Percentiles rank a stretch among this genome's conserved stretches.
Conservation (phyloP, 208 protist species). For the Wallacemonas sp. region DNA sequence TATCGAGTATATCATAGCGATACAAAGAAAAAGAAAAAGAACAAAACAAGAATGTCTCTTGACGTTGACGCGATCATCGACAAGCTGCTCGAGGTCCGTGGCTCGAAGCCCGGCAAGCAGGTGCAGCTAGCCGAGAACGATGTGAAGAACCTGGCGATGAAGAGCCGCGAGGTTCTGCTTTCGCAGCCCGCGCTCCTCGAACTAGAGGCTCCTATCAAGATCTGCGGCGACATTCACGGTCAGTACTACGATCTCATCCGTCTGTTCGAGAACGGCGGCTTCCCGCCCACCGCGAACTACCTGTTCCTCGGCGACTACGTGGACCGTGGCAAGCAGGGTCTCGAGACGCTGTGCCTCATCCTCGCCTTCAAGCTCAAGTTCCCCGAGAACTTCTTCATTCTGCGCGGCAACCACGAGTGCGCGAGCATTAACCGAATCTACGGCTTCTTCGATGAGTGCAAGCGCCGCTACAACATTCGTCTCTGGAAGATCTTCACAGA, state of each 20-base stretch:
- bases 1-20: too few relatives aligned
- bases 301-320: constrained; percentile 99
- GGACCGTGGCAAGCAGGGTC: constrained; percentile 98
- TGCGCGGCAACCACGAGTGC: constrained; percentile 99
- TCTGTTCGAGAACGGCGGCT: constrained; percentile 99
- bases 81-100: constrained; percentile 92
- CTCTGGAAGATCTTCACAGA: constrained; percentile 99
- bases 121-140: constrained; percentile 90
- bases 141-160: constrained; percentile 78
- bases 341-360: constrained; percentile 98
- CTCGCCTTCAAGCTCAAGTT: constrained; percentile 99
- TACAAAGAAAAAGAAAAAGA: too few relatives aligned
- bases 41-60: constrained; percentile 44
- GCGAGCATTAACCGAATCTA: constrained; percentile 99
- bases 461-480: constrained; percentile 98
- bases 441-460: constrained; percentile 99
- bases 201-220: constrained; percentile 93
- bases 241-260: constrained; percentile 99
- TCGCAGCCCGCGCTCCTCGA: constrained; percentile 86
- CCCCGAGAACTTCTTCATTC: constrained; percentile 99
- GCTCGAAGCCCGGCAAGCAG: constrained; percentile 86
- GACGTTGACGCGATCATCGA: constrained; percentile 92
- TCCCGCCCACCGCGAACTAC: constrained; percentile 99
- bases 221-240: constrained; percentile 98
- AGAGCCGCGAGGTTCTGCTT: constrained; percentile 88